Conservation (phyloP, 805 yeast species). For the Barnettozyma pratensis region DNA sequence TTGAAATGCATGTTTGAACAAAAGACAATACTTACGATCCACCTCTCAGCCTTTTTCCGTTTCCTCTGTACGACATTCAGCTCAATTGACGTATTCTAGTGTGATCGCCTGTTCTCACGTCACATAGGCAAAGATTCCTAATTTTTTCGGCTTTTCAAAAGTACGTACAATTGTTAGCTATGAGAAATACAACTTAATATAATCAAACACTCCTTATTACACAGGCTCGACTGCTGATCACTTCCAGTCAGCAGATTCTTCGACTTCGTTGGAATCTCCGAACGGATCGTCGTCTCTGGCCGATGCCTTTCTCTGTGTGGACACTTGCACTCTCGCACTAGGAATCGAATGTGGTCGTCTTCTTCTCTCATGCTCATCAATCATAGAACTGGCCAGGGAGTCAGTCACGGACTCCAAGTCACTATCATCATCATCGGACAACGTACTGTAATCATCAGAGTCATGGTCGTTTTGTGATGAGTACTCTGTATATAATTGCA, state of each 20-base stretch:
- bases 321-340: neutral
- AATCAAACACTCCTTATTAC: no score
- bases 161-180: no score
- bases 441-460: constrained; percentile 36
- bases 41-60: neutral
- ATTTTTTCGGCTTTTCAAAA: no score
- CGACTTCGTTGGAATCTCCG: constrained; percentile 41
- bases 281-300: constrained; percentile 41
- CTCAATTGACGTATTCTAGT: neutral
- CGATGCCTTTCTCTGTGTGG: constrained; percentile 1
- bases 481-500: constrained; percentile 62
- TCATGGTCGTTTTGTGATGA: constrained; percentile 38
- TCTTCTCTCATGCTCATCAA: constrained; percentile 19
- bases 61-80: neutral
- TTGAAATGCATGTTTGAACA: no score
- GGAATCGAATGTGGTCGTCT: constrained; percentile 20
- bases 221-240: neutral
- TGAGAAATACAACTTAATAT: no score
- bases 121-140: no score
- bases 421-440: constrained; percentile 26
- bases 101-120: no score
- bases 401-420: constrained; percentile 22
- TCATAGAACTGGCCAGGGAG: constrained; percentile 24
- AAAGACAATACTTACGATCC: neutral
- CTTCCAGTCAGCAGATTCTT: constrained; percentile 22